A percentile compares a stretch with the other conserved stretches of the same genome.
Evolutionary conservation across 1,284 basidiomycete genomes (phyloP).

Genomic region (Malassezia yamatoensis): DNA sequence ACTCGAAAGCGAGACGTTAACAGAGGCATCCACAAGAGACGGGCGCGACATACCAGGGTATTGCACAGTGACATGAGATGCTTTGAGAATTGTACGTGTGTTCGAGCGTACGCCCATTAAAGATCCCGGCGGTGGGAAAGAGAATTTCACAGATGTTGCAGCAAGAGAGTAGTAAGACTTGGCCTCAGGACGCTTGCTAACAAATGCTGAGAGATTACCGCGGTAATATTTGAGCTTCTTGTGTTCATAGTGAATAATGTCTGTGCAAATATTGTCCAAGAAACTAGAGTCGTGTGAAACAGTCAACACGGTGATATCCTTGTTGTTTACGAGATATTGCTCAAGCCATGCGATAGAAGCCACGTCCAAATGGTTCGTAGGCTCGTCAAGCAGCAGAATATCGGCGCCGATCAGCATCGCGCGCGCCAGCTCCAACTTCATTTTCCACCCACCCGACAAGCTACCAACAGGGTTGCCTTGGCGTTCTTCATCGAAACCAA

Average conservation of each 20-base stretch:
- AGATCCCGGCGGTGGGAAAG: slow-evolving; percentile 89
- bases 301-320: slow-evolving; percentile 67
- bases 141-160: slow-evolving; percentile 87
- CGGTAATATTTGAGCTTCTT: slow-evolving; percentile 95
- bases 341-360: slow-evolving; percentile 88
- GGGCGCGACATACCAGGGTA: slow-evolving; percentile 78
- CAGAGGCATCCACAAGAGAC: slow-evolving; percentile 77
- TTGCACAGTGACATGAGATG: slow-evolving; percentile 82
- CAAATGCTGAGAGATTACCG: slow-evolving; percentile 86
- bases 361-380: slow-evolving; percentile 67
- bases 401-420: slow-evolving; percentile 56
- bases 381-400: slow-evolving; percentile 79
- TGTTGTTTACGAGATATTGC: slow-evolving; percentile 57
- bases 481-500: slow-evolving; percentile 76
- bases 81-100: slow-evolving; percentile 90
- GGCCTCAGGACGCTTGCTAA: slow-evolving; percentile 81
- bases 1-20: slow-evolving; percentile 71
- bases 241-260: slow-evolving; percentile 93
- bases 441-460: slow-evolving; percentile 97
- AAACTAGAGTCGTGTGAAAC: slow-evolving; percentile 98
- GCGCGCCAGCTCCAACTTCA: slow-evolving; percentile 72
- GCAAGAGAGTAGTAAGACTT: slow-evolving; percentile 95
- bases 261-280: slow-evolving; percentile 90
- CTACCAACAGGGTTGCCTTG: slow-evolving; percentile 78
- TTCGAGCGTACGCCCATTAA: slow-evolving; percentile 95